Conservation (phyloP, 495 filamentous ascomycete species). For the Xylaria venustula region DNA sequence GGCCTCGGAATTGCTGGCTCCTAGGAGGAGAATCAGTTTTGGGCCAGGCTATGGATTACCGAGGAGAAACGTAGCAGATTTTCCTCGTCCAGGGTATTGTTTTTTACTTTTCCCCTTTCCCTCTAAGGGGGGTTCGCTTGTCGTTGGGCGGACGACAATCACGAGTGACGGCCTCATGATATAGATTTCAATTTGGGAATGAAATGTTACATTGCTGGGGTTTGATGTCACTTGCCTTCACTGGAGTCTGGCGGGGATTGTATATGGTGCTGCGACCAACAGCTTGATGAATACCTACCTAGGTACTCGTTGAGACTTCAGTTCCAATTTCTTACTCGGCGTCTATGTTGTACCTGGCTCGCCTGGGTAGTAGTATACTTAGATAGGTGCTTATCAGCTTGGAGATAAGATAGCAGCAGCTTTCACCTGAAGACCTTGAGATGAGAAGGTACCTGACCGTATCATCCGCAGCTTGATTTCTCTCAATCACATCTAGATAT, state of each 20-base stretch:
- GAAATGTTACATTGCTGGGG: neutral
- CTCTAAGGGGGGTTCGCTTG: neutral
- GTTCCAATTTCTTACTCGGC: neutral
- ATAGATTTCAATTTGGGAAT: conserved; percentile 10
- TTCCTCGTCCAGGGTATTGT: neutral
- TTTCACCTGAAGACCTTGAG: no score
- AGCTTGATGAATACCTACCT: no score
- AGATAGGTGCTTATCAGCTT: no score
- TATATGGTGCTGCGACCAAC: conserved; percentile 1
- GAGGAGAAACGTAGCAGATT: neutral
- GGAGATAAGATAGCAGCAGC: no score
- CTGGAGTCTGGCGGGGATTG: neutral
- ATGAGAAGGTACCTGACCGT: no score
- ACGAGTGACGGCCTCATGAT: conserved; percentile 4
- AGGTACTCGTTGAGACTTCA: no score
- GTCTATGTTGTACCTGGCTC: no score
- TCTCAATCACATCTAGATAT: no score
- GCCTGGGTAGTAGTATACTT: no score
- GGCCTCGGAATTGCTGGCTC: conserved; percentile 33
- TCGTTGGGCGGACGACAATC: neutral
- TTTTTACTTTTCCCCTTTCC: neutral
- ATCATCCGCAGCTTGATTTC: no score
- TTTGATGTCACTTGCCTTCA: neutral
- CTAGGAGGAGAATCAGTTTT: conserved; percentile 17
- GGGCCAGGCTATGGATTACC: conserved; percentile 6